Conservation (phyloP, 1,284 basidiomycete species). For the Ceratobasidium sp. region DNA sequence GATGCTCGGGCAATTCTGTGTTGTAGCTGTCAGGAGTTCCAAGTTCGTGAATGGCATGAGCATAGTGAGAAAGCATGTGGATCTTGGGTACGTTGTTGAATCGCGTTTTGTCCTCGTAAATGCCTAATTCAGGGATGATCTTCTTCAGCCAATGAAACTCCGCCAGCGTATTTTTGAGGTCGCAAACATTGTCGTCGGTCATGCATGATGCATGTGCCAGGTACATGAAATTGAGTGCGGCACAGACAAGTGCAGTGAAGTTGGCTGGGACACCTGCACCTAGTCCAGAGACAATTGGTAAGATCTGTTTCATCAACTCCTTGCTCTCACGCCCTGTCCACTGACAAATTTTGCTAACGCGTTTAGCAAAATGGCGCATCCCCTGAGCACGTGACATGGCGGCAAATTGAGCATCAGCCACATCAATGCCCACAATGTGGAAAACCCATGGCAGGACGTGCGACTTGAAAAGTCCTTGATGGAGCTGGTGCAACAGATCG, state of each 20-base stretch:
- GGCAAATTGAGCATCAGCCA: slow-evolving; percentile 27
- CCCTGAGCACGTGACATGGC: slow-evolving; percentile 9
- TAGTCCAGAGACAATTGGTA: background rate
- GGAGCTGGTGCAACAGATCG: slow-evolving; percentile 48
- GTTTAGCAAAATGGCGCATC: slow-evolving; percentile 26
- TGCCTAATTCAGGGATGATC: slow-evolving; percentile 26
- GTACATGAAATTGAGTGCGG: background rate
- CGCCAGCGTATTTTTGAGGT: slow-evolving; percentile 34
- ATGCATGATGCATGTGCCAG: background rate
- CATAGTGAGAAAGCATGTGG: slow-evolving; percentile 33
- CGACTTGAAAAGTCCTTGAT: slow-evolving; percentile 47
- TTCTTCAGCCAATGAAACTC: slow-evolving; percentile 41
- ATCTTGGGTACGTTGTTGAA: slow-evolving; percentile 42
- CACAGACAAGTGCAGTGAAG: background rate
- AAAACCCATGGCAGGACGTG: slow-evolving; percentile 42
- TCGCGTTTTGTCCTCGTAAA: slow-evolving; percentile 16
- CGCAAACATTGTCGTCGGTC: slow-evolving; percentile 17
- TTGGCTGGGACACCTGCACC: background rate
- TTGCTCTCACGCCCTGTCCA: slow-evolving; percentile 48
- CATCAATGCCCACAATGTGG: background rate
- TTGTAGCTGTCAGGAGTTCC: slow-evolving; percentile 39
- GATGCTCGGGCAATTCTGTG: slow-evolving; percentile 38
- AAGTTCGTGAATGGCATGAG: slow-evolving; percentile 2
- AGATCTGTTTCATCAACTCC: slow-evolving; percentile 46
- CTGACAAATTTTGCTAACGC: slow-evolving; percentile 43